Base-by-base conservation (phyloP, 164 flowering plant species). In the Protea cynaroides region DNA sequence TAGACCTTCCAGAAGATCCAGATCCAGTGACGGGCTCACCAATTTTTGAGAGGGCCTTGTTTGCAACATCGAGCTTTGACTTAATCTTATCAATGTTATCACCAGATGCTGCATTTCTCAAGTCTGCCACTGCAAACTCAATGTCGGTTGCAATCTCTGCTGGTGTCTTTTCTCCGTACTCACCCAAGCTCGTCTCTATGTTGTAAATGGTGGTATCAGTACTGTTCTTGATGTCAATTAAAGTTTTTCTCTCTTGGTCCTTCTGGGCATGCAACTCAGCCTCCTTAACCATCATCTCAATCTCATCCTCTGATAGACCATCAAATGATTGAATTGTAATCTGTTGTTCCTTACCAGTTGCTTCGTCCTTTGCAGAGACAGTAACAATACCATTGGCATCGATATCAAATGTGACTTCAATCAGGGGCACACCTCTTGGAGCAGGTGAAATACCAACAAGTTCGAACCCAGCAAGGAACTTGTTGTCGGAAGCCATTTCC, bases 331-430 rank as follows among this genome's bases (percentile, higher is more conserved):
- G 54, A 46, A 83, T 83, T 17, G 86, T 83, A 11, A 83, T 79
- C 70, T 80, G 84, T 25, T 83, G 86, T 54, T 80, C 84, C 54
- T 80, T 80, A 1, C 64, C 72, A 2, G 82, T 79, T 9, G 81
- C 65, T 67, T 83, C 79, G 49, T 83, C 86, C 75, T 80, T 83
- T 59, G 86, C 84, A 49, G 82, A 83, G 0, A 83, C 86, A 0
- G 79, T 82, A 25, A 80, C 86, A 38, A 80, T 82, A 3, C 84
- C 86, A 68, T 80, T 80, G 65, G 86, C 84, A 75, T 83, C 86
- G 18, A 83, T 83, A 59, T 83, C 86, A 17, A 83, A 83, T 14
- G 86, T 72, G 49, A 83, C 86, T 68, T 83, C 86, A 38, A 80
- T 80, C 69, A 80, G 84, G 2, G 86, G 86, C 73, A 77, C 50